phyloP scores from a whole-genome alignment of 1,139 yeast genomes.

The Suhomyces maxii region DNA sequence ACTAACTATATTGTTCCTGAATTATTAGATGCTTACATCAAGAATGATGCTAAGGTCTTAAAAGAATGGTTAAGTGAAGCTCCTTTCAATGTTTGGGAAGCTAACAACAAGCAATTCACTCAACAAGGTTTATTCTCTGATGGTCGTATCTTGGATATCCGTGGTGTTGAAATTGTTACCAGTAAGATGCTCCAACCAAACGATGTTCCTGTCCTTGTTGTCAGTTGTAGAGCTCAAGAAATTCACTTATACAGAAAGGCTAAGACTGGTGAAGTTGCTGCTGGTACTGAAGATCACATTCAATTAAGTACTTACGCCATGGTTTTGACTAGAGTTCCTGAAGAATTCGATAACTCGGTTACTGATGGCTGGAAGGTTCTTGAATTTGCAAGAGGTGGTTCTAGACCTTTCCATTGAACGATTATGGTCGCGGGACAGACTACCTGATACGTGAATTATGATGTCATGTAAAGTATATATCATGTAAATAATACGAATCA shows the following conservation, averaged over 20 bases:
- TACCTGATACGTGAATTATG: not conserved
- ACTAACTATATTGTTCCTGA: conserved; percentile 96
- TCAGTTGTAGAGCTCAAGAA: conserved; percentile 96
- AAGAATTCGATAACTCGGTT: conserved; percentile 82
- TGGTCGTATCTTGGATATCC: conserved; percentile 86
- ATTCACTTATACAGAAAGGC: conserved; percentile 84
- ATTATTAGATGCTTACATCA: conserved; percentile 90
- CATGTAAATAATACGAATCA: conserved; percentile 7
- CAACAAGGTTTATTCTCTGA: conserved; percentile 93
- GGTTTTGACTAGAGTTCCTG: conserved; percentile 92
- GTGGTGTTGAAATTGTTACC: conserved; percentile 92
- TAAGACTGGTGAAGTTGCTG: conserved; percentile 92
- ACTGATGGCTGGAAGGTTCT: conserved; percentile 98
- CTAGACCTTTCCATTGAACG: conserved; percentile 76
- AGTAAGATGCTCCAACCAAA: conserved; percentile 89
- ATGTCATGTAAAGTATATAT: conserved; percentile 1
- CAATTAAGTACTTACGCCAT: conserved; percentile 92
- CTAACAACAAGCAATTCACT: conserved; percentile 87
- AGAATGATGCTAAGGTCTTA: conserved; percentile 81
- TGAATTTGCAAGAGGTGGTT: conserved; percentile 93
- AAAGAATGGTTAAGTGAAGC: conserved; percentile 96
- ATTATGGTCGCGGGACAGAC: conserved; percentile 1
- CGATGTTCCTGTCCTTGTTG: conserved; percentile 89
- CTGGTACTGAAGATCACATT: conserved; percentile 94
- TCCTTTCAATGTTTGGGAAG: conserved; percentile 92